Evolutionary conservation across 1,284 basidiomycete genomes (phyloP).

Genomic region (Wallemia mellicola): DNA sequence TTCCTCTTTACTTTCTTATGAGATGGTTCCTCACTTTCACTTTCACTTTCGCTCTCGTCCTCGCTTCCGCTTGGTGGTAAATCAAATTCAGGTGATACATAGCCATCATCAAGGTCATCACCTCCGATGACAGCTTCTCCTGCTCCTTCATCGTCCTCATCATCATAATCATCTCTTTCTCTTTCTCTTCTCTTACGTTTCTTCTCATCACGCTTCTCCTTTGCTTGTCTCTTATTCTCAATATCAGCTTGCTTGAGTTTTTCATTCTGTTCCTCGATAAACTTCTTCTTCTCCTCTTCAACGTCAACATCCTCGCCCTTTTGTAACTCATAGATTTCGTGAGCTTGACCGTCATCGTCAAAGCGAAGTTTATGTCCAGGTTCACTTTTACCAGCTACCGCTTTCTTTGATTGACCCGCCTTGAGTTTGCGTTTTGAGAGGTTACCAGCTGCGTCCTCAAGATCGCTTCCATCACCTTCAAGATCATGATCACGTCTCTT

Average conservation of each 20-base stretch:
- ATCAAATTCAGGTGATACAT: constrained; percentile 40
- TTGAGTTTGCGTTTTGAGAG: constrained; percentile 33
- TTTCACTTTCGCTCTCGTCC: constrained; percentile 19
- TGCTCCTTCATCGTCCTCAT: constrained; percentile 21
- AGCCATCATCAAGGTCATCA: constrained; percentile 17
- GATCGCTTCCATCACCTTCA: constrained; percentile 7
- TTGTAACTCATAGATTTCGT: constrained; percentile 49
- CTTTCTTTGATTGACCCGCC: constrained; percentile 47
- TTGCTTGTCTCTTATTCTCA: constrained; percentile 47
- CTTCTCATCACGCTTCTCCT: constrained; percentile 61
- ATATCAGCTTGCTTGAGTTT: constrained; percentile 41
- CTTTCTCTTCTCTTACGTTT: constrained; percentile 57
- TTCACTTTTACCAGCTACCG: constrained; percentile 30
- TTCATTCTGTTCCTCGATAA: constrained; percentile 37
- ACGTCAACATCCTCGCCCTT: constrained; percentile 37
- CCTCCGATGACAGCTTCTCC: constrained; percentile 5
- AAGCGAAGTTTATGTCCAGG: constrained; percentile 37
- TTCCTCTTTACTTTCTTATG: not conserved
- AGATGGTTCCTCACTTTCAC: not conserved
- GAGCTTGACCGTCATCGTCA: constrained; percentile 50
- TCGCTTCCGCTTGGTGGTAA: constrained; percentile 17
- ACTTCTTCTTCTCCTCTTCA: constrained; percentile 33
- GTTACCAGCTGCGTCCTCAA: constrained; percentile 19
- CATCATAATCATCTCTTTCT: constrained; percentile 24
- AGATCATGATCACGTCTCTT: constrained; percentile 68